phyloP scores from a whole-genome alignment of 441 rosid species.

The Manihot esculenta region DNA sequence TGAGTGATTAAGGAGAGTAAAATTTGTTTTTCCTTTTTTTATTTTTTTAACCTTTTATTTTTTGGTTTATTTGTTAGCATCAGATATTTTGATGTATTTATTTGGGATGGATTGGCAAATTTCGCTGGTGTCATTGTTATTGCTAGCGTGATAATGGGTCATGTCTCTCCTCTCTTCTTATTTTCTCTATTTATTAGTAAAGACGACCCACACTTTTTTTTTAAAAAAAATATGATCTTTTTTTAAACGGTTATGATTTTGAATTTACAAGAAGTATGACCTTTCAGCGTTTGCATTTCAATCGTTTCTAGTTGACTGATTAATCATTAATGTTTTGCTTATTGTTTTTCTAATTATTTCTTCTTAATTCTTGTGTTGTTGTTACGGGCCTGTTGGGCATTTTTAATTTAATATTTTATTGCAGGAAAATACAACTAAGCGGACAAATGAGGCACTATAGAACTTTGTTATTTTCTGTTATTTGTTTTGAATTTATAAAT shows the following conservation, averaged over 20 bases:
- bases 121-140: neutral
- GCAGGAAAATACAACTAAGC: conserved; percentile 14
- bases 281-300: neutral
- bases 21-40: neutral
- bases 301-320: neutral
- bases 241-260: neutral
- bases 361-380: neutral
- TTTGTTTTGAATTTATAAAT: neutral
- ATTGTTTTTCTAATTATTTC: neutral
- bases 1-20: conserved; percentile 11
- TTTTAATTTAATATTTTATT: neutral
- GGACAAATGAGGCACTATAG: conserved; percentile 25
- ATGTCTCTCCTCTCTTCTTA: neutral
- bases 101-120: neutral
- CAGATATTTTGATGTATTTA: neutral
- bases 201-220: neutral
- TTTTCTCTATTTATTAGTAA: neutral
- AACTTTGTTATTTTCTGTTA: conserved; percentile 19
- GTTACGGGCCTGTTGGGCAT: neutral
- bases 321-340: too few species aligned
- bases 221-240: neutral
- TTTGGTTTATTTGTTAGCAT: neutral
- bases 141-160: neutral
- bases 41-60: neutral
- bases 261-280: neutral